These are phyloP conservation scores for Leishmania martiniquensis DNA, from an alignment of 208 protist species.

Conservation along the genomic window DNA sequence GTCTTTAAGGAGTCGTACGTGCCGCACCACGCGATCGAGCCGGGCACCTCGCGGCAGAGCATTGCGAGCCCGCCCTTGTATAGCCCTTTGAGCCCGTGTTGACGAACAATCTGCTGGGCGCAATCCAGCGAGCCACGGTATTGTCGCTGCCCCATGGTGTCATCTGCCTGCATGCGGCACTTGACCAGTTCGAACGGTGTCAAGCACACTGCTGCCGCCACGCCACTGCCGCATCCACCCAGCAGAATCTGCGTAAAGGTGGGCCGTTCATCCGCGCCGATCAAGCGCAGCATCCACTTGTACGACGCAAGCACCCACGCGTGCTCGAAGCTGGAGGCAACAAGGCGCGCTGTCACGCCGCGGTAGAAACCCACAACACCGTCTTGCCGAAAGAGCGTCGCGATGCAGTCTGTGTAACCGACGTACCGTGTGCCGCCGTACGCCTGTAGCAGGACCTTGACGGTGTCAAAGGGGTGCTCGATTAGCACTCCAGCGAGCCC, in stretches of 20 bases:
- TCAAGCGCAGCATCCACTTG: constrained; percentile 57
- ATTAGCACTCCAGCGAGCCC: constrained; percentile 73
- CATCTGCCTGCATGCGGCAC: constrained; percentile 84
- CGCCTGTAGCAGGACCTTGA: constrained; percentile 88
- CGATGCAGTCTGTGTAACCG: constrained; percentile 64
- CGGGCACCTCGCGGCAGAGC: constrained; percentile 83
- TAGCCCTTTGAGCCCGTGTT: constrained; percentile 49
- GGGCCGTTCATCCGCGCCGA: constrained; percentile 56
- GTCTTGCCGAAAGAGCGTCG: constrained; percentile 47
- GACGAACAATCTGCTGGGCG: constrained; percentile 35
- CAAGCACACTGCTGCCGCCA: constrained; percentile 64
- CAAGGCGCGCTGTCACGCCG: constrained; percentile 67
- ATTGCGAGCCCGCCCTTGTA: constrained; percentile 75
- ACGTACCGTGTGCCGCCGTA: constrained; percentile 44
- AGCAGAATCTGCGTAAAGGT: constrained; percentile 41
- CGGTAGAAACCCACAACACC: constrained; percentile 81
- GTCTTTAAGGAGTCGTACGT: constrained; percentile 77
- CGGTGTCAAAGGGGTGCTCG: constrained; percentile 91
- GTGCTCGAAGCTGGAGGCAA: constrained; percentile 77
- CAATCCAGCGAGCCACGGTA: constrained; percentile 67
- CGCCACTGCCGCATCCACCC: constrained; percentile 64
- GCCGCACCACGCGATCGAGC: constrained; percentile 83
- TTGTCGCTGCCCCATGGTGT: constrained; percentile 20
- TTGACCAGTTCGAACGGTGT: constrained; percentile 89
- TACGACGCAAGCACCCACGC: constrained; percentile 83